Conservation (phyloP, 2,329 filamentous ascomycete genomes). For the Rhinocladiella similis region DNA sequence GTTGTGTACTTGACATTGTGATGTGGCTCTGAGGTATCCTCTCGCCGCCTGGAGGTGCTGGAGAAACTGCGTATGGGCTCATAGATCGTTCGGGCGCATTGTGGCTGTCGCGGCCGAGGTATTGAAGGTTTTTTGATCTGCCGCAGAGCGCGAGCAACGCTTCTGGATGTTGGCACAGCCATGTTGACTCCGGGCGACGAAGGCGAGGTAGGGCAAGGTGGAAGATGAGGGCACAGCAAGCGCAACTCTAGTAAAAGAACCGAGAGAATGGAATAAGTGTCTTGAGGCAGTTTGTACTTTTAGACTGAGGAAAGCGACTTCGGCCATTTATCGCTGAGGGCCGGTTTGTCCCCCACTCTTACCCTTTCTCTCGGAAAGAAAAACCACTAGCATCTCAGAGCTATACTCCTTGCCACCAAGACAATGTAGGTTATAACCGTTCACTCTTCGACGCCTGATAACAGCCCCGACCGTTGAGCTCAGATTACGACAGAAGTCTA, state of each 20-base stretch:
- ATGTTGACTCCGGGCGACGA: constrained; percentile 3
- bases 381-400: too few relatives aligned
- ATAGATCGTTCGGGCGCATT: constrained; percentile 2
- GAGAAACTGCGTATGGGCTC: constrained; percentile 20
- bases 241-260: background rate
- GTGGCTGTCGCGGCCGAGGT: constrained; percentile 8
- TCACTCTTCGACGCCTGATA: too few relatives aligned
- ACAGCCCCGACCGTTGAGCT: too few relatives aligned
- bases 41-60: constrained; percentile 12
- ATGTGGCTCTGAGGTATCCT: constrained; percentile 21
- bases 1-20: constrained; percentile 69
- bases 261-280: background rate
- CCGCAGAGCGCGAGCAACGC: constrained; percentile 15
- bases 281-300: background rate
- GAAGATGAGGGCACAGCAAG: background rate
- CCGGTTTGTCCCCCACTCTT: too few relatives aligned
- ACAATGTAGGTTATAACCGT: too few relatives aligned
- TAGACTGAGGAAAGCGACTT: too few relatives aligned
- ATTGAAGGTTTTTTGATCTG: constrained; percentile 15
- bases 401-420: too few relatives aligned
- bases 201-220: background rate
- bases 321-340: too few relatives aligned
- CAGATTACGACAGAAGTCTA: too few relatives aligned
- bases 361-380: too few relatives aligned
- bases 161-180: constrained; percentile 16